Evolutionary conservation across 2,329 filamentous ascomycete genomes (phyloP).

Genomic region (Canariomyces notabilis): DNA sequence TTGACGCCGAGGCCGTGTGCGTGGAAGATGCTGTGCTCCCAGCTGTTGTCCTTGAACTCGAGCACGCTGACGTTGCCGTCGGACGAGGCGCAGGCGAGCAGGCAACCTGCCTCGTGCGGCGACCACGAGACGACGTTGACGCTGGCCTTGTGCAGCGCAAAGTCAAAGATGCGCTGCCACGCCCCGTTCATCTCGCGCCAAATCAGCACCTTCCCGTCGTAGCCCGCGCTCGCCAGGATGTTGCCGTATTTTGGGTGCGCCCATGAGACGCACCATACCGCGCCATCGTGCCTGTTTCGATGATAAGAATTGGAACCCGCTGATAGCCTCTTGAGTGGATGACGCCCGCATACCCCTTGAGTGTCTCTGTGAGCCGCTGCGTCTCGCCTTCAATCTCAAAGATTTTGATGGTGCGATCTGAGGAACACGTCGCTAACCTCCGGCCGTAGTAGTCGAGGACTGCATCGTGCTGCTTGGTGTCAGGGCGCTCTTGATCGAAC

Average conservation of each 20-base stretch:
- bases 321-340: background rate
- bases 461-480: slow-evolving; percentile 72
- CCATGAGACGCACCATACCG: slow-evolving; percentile 97
- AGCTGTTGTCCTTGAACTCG: slow-evolving; percentile 94
- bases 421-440: slow-evolving; percentile 92
- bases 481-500: background rate
- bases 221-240: slow-evolving; percentile 90
- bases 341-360: slow-evolving; percentile 73
- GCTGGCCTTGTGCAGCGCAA: slow-evolving; percentile 86
- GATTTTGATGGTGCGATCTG: slow-evolving; percentile 98
- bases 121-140: slow-evolving; percentile 98
- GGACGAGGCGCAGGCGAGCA: slow-evolving; percentile 89
- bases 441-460: slow-evolving; percentile 98
- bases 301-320: slow-evolving; percentile 7
- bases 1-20: slow-evolving; percentile 95
- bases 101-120: slow-evolving; percentile 91
- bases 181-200: slow-evolving; percentile 81
- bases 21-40: slow-evolving; percentile 82
- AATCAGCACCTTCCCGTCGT: slow-evolving; percentile 97
- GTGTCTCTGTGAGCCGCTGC: slow-evolving; percentile 83
- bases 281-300: slow-evolving; percentile 75
- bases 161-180: slow-evolving; percentile 88
- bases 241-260: slow-evolving; percentile 98
- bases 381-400: slow-evolving; percentile 95
- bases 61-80: slow-evolving; percentile 92